These are phyloP conservation scores for Tympanopsis confertula DNA, from an alignment of 2,329 filamentous ascomycete species.

Conservation along the genomic window DNA sequence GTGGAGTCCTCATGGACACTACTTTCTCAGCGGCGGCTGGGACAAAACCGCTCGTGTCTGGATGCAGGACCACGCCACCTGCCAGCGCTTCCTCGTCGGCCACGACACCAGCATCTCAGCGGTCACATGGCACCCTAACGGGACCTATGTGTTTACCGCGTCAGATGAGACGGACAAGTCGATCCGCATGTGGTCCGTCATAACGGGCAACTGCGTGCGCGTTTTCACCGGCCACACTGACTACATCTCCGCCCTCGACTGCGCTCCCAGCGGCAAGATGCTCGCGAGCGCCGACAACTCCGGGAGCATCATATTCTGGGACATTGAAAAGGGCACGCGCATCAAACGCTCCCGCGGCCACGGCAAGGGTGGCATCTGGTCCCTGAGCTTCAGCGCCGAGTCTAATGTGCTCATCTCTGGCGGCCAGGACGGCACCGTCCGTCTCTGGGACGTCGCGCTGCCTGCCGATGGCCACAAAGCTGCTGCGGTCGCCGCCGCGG, in stretches of 20 bases:
- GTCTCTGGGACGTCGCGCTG: conserved; percentile 66
- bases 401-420: conserved; percentile 77
- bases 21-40: conserved; percentile 46
- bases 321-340: conserved; percentile 43
- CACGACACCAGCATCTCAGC: conserved; percentile 80
- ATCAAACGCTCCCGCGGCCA: conserved; percentile 58
- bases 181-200: conserved; percentile 55
- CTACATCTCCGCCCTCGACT: conserved; percentile 47
- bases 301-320: conserved; percentile 53
- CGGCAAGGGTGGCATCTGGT: conserved; percentile 55
- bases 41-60: conserved; percentile 54
- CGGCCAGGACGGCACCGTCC: conserved; percentile 86
- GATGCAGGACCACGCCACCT: conserved; percentile 50
- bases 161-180: conserved; percentile 53
- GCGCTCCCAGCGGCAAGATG: conserved; percentile 46
- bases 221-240: conserved; percentile 56
- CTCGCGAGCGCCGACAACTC: conserved; percentile 51
- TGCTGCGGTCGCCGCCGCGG: conserved; percentile 35
- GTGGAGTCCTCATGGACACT: conserved; percentile 55
- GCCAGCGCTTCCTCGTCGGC: conserved; percentile 50
- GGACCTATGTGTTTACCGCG: conserved; percentile 52
- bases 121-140: conserved; percentile 90
- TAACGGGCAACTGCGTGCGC: conserved; percentile 46
- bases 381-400: conserved; percentile 52
- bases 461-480: conserved; percentile 32